Evolutionary conservation across 129 eudicot species (phyloP).

Genomic region (Flaveria brownii): DNA sequence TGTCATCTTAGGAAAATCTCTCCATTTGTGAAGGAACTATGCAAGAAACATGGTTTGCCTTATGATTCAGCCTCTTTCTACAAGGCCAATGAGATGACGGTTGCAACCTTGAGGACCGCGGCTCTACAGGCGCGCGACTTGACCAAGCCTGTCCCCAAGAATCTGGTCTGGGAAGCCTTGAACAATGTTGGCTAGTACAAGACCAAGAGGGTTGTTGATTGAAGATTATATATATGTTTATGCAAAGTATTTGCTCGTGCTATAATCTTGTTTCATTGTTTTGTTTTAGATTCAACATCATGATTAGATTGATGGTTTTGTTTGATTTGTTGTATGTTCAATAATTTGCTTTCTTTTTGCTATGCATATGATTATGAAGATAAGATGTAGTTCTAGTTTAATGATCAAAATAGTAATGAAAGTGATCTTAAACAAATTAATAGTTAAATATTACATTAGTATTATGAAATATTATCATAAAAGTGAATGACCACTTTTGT

Average conservation of each 20-base stretch:
- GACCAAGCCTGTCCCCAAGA: slow-evolving; percentile 56
- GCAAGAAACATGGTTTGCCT: slow-evolving; percentile 65
- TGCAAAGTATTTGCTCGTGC: slow-evolving; percentile 15
- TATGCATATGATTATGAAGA: slow-evolving; percentile 5
- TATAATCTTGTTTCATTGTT: slow-evolving; percentile 12
- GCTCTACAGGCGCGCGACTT: slow-evolving; percentile 67
- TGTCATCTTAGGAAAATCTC: slow-evolving; percentile 58
- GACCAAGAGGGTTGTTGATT: background rate
- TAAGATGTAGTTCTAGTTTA: slow-evolving; percentile 2
- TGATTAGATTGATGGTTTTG: background rate
- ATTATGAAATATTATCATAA: too few species aligned
- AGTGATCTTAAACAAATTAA: background rate
- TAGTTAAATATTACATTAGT: background rate
- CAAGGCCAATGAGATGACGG: slow-evolving; percentile 57
- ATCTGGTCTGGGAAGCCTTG: slow-evolving; percentile 73
- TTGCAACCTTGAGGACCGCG: slow-evolving; percentile 44
- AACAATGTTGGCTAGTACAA: slow-evolving; percentile 48
- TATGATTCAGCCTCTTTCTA: slow-evolving; percentile 58
- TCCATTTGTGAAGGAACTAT: slow-evolving; percentile 64
- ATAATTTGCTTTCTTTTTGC: slow-evolving; percentile 18
- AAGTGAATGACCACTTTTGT: too few species aligned
- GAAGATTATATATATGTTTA: slow-evolving; percentile 2
- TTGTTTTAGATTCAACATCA: slow-evolving; percentile 18
- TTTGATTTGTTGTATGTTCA: slow-evolving; percentile 11
- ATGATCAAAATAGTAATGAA: background rate